phyloP scores from a whole-genome alignment of 495 filamentous ascomycete species.

The Aspergillus affinis region DNA sequence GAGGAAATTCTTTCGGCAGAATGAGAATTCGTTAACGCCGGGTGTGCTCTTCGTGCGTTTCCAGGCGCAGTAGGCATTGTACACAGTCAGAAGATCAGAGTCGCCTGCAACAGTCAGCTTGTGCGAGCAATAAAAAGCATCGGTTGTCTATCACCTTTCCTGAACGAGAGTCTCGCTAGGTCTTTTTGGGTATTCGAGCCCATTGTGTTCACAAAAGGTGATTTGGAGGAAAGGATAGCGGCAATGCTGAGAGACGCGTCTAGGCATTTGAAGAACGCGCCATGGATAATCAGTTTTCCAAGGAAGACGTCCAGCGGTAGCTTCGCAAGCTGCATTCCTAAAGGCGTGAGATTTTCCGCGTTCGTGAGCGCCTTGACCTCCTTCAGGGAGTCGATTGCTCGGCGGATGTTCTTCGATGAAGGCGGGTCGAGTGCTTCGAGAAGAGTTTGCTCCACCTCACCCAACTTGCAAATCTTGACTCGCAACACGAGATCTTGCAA shows the following conservation, averaged over 20 bases:
- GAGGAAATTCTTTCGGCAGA: conserved; percentile 90
- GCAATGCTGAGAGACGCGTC: conserved; percentile 89
- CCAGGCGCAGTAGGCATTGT: conserved; percentile 91
- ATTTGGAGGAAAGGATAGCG: conserved; percentile 90
- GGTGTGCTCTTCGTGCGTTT: conserved; percentile 68
- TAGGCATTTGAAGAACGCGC: conserved; percentile 80
- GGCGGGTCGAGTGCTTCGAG: conserved; percentile 90
- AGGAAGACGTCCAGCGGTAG: conserved; percentile 91
- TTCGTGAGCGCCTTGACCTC: conserved; percentile 87
- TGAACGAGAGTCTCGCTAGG: conserved; percentile 70
- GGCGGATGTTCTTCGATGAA: conserved; percentile 82
- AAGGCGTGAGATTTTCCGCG: conserved; percentile 77
- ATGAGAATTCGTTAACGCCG: conserved; percentile 71
- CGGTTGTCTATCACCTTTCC: conserved; percentile 47
- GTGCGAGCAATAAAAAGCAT: neutral
- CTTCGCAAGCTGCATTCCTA: conserved; percentile 82
- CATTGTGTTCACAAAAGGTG: conserved; percentile 83
- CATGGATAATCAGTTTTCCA: conserved; percentile 86
- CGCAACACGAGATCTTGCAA: conserved; percentile 91
- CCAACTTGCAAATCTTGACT: conserved; percentile 96
- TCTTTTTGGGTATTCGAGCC: conserved; percentile 80
- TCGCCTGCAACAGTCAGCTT: conserved; percentile 53
- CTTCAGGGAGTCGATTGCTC: conserved; percentile 87
- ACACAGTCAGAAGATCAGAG: conserved; percentile 87
- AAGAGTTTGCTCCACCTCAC: conserved; percentile 84